Base-by-base conservation (phyloP, 306 rosid genomes). In the Chamaecrista fasciculata region DNA sequence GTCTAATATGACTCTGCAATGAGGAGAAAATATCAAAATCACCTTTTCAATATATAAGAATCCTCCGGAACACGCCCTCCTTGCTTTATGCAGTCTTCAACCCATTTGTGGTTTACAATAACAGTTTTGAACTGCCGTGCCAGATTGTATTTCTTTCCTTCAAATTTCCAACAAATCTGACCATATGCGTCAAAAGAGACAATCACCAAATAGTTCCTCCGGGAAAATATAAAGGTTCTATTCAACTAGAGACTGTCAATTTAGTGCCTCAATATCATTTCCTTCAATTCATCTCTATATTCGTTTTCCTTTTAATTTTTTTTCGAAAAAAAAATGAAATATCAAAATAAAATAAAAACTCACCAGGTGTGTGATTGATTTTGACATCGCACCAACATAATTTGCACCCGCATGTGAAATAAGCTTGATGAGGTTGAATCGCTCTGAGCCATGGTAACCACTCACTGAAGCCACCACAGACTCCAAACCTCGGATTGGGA, bases 51-150 rank as follows among this genome's bases (percentile, higher is more conserved):
- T 10, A 58, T 72, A 67, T 90, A 94, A 57, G 95, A 72, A 71
- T 71, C 82, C 81, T 85, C 95, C 2, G 88, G 86, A 29, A 94
- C 85, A 61, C 88, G 86, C 81, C 62, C 84, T 73, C 91, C 82
- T 70, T 81, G 91, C 80, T 68, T 85, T 36, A 94, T 66, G 74
- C 96, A 94, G 12, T 90, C 98, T 79, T 88, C 98, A 69, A 94
- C 43, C 98, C 98, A 94, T 18, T 76, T 81, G 58, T 90, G 98
- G 85, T 88, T 94, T 6, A 90, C 87, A 44, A 86, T 50, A 43
- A 50, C 36, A 23, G 78, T 81, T 36, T 69, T 57, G 14, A 82
- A 76, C 80, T 80, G 88, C 39, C 48, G 67, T 2, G 98, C 96
- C 56, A 88, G 76, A 39, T 79, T 74, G 62, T 78, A 88, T 66